A percentile compares a stretch with the other conserved stretches of the same genome.
Conservation (phyloP, 2,329 filamentous ascomycete genomes). For the Alternaria metachromatica region DNA sequence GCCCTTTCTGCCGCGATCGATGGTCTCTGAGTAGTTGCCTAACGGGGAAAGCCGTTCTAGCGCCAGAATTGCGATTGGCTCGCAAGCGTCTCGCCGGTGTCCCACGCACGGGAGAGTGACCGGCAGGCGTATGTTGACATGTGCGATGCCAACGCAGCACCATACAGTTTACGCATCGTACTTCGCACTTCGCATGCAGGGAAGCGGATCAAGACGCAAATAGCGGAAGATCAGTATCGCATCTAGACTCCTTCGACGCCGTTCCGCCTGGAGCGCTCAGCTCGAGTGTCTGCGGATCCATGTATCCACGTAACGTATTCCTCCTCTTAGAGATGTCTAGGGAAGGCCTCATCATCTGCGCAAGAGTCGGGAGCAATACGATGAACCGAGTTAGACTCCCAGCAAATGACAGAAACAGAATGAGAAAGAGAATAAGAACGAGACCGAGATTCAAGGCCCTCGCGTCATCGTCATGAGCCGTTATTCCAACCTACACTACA, state of each 20-base stretch:
- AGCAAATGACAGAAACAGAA: not conserved
- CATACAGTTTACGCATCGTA: not conserved
- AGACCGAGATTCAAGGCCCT: not conserved
- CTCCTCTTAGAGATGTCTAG: not conserved
- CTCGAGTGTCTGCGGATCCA: not conserved
- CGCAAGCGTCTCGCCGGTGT: not conserved
- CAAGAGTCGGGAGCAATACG: not conserved
- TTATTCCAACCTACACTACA: not conserved
- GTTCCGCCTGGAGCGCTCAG: not conserved
- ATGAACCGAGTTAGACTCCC: not conserved
- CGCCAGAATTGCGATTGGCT: not conserved
- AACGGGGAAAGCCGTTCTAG: not conserved
- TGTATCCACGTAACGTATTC: not conserved
- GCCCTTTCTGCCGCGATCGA: not conserved
- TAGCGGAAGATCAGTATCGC: not conserved
- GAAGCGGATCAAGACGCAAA: not conserved
- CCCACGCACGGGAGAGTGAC: not conserved
- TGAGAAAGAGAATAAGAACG: slow-evolving; percentile 2
- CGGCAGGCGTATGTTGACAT: not conserved
- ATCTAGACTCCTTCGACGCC: not conserved
- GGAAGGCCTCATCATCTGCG: not conserved
- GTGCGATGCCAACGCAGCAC: not conserved
- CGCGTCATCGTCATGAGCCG: not conserved
- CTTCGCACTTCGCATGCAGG: not conserved
- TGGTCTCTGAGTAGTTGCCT: not conserved